These are phyloP conservation scores for Alternaria alternata DNA, from an alignment of 2,329 filamentous ascomycete genomes.

Conservation along the genomic window DNA sequence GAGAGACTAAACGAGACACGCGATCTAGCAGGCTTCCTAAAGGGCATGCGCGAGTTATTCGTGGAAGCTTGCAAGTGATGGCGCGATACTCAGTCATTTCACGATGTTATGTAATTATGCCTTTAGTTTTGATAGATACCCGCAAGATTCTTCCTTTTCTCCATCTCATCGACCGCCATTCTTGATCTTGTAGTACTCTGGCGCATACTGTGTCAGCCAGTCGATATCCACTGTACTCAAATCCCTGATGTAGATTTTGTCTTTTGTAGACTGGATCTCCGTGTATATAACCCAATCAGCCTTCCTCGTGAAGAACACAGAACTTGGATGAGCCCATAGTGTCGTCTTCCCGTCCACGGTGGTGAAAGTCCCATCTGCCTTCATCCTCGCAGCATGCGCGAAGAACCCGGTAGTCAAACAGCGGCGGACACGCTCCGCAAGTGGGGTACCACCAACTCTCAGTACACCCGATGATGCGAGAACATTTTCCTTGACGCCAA, in stretches of 20 bases:
- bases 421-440: slow-evolving; percentile 78
- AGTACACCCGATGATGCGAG: slow-evolving; percentile 54
- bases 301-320: slow-evolving; percentile 94
- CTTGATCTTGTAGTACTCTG: slow-evolving; percentile 64
- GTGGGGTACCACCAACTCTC: slow-evolving; percentile 55
- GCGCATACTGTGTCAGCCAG: slow-evolving; percentile 91
- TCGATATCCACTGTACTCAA: slow-evolving; percentile 90
- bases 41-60: slow-evolving; percentile 84
- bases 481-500: slow-evolving; percentile 69
- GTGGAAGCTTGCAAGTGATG: slow-evolving; percentile 60
- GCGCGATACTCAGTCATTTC: background rate
- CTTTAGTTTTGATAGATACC: slow-evolving; percentile 7
- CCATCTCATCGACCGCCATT: slow-evolving; percentile 19
- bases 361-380: slow-evolving; percentile 86
- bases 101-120: slow-evolving; percentile 2
- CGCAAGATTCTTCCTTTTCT: slow-evolving; percentile 2
- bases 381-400: slow-evolving; percentile 91
- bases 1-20: slow-evolving; percentile 83
- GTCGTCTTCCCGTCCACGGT: slow-evolving; percentile 82
- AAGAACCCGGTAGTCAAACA: slow-evolving; percentile 93
- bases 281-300: slow-evolving; percentile 97
- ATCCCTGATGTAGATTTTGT: slow-evolving; percentile 90
- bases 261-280: slow-evolving; percentile 87
- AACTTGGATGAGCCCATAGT: slow-evolving; percentile 88
- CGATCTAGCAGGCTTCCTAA: slow-evolving; percentile 75